These are phyloP conservation scores for Solanum aculeatissimum DNA, from an alignment of 305 asterid genomes.

Conservation along the genomic window DNA sequence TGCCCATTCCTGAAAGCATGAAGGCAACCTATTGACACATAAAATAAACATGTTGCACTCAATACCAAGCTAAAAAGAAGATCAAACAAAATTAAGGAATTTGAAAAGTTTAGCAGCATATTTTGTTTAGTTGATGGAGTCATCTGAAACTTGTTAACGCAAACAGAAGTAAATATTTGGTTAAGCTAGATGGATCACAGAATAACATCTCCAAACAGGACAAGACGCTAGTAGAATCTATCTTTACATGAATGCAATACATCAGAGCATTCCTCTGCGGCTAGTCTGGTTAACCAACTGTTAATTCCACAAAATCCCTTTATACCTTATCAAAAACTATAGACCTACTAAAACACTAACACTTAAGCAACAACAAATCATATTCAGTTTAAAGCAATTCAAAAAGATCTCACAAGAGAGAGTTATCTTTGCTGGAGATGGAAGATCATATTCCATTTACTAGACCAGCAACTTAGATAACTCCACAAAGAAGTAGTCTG, in stretches of 20 bases:
- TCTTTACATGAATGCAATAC: neutral
- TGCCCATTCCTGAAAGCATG: constrained; percentile 97
- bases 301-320: neutral
- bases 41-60: neutral
- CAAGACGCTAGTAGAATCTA: neutral
- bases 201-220: neutral
- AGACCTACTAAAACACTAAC: neutral
- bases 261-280: neutral
- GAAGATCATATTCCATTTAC: neutral
- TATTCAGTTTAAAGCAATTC: neutral
- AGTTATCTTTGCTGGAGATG: neutral
- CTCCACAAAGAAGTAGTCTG: neutral
- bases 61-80: neutral
- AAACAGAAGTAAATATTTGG: neutral
- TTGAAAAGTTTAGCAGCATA: neutral
- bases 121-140: neutral
- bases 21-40: constrained; percentile 60
- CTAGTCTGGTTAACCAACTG: neutral
- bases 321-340: neutral
- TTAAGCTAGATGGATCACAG: neutral
- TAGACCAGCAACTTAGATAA: neutral
- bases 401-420: neutral
- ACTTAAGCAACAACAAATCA: neutral
- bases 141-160: neutral
- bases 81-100: neutral